These are phyloP conservation scores for Penicillium sp. DNA, from an alignment of 2,329 filamentous ascomycete genomes.

Conservation along the genomic window DNA sequence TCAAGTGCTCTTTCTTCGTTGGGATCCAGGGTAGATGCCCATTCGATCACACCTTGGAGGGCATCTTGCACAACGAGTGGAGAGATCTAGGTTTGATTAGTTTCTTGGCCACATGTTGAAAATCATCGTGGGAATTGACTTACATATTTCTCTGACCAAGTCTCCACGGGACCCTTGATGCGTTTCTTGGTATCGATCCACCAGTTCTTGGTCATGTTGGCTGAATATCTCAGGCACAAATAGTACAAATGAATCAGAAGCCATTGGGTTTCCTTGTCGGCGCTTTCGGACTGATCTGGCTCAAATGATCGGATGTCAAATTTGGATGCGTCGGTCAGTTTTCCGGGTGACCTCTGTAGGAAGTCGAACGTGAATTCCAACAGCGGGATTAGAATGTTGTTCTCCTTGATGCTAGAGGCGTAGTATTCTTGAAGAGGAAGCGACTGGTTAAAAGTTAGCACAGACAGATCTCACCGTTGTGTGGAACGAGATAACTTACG, in stretches of 20 bases:
- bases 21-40: slow-evolving; percentile 45
- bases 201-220: slow-evolving; percentile 79
- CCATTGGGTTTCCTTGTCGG: slow-evolving; percentile 77
- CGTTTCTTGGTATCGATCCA: slow-evolving; percentile 76
- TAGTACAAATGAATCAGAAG: slow-evolving; percentile 86
- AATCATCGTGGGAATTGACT: slow-evolving; percentile 52
- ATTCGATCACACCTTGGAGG: slow-evolving; percentile 42
- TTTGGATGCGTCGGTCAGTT: slow-evolving; percentile 69
- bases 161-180: slow-evolving; percentile 77
- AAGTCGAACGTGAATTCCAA: slow-evolving; percentile 82
- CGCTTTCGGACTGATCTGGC: slow-evolving; percentile 60
- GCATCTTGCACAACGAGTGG: slow-evolving; percentile 44
- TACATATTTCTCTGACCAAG: slow-evolving; percentile 84
- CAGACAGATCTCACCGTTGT: background rate
- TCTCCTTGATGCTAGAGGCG: slow-evolving; percentile 73
- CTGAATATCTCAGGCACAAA: slow-evolving; percentile 72
- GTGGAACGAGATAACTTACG: slow-evolving; percentile 34
- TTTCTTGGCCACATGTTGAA: background rate
- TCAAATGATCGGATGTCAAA: slow-evolving; percentile 68
- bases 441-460: slow-evolving; percentile 51
- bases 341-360: slow-evolving; percentile 74
- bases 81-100: slow-evolving; percentile 38
- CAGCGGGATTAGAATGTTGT: slow-evolving; percentile 67
- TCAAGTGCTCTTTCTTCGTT: slow-evolving; percentile 56
- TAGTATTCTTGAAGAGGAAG: slow-evolving; percentile 83